Percentiles rank a stretch among this genome's conserved stretches.
These are phyloP conservation scores for Tulasnella sp. DNA, from an alignment of 768 basidiomycete genomes.

Conservation along the genomic window DNA sequence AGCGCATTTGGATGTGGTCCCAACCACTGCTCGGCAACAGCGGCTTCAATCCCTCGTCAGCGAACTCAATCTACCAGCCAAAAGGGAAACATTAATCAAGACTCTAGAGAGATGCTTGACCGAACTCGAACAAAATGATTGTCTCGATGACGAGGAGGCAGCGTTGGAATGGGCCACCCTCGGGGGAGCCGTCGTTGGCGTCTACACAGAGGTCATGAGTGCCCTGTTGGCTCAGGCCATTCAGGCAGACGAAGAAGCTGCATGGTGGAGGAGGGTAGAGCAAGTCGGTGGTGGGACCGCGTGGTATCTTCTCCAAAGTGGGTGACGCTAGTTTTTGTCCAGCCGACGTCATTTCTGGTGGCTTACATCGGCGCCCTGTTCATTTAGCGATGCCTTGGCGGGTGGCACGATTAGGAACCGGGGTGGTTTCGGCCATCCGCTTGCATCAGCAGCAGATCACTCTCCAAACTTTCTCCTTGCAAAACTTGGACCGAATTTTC, in stretches of 20 bases:
- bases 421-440: constrained; percentile 31
- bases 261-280: constrained; percentile 79
- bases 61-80: constrained; percentile 14
- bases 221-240: constrained; percentile 62
- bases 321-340: constrained; percentile 35
- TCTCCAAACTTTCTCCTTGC: constrained; percentile 47
- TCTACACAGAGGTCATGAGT: constrained; percentile 67
- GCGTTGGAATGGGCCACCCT: constrained; percentile 26
- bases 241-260: constrained; percentile 67
- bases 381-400: constrained; percentile 34
- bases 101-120: not conserved
- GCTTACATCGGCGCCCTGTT: constrained; percentile 8
- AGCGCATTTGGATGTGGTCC: not conserved
- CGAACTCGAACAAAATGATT: constrained; percentile 13
- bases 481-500: constrained; percentile 50
- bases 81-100: constrained; percentile 22
- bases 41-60: constrained; percentile 26
- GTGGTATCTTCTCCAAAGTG: constrained; percentile 76
- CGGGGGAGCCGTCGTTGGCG: constrained; percentile 25
- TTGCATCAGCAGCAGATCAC: constrained; percentile 42
- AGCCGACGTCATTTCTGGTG: not conserved
- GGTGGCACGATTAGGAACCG: constrained; percentile 20
- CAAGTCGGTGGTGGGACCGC: constrained; percentile 55
- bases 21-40: constrained; percentile 10
- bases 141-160: constrained; percentile 8